Conservation (phyloP, 2,329 filamentous ascomycete genomes). For the Botrytis fabae region DNA sequence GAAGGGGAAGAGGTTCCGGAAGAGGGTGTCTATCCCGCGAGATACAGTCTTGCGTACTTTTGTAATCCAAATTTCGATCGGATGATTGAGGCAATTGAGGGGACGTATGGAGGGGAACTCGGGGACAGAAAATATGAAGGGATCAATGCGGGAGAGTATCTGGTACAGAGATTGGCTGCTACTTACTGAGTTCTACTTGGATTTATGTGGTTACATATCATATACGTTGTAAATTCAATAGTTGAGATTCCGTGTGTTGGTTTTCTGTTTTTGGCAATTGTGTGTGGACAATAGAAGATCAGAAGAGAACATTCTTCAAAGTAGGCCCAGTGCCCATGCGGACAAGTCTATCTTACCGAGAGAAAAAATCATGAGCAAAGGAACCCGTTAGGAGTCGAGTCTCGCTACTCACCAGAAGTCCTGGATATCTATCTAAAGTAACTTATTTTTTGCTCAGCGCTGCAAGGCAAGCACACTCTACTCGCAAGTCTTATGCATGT, state of each 20-base stretch:
- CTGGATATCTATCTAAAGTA: neutral
- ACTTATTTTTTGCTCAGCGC: neutral
- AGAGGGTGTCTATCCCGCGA: constrained; percentile 63
- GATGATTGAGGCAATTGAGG: constrained; percentile 64
- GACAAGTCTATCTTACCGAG: neutral
- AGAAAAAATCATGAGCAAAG: neutral
- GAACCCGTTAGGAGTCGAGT: neutral
- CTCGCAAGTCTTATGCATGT: neutral
- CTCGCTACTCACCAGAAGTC: neutral
- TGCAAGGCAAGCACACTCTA: neutral
- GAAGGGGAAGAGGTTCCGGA: constrained; percentile 24
- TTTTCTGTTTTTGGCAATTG: neutral
- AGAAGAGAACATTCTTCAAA: neutral
- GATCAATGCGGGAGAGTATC: constrained; percentile 78
- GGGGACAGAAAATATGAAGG: constrained; percentile 75
- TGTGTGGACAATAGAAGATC: neutral
- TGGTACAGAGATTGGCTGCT: constrained; percentile 73
- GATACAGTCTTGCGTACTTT: constrained; percentile 86
- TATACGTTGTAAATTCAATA: neutral
- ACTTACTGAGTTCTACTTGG: constrained; percentile 55
- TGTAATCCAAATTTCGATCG: constrained; percentile 68
- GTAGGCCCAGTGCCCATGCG: neutral
- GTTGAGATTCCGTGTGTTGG: neutral
- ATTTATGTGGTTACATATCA: neutral
- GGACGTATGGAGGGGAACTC: constrained; percentile 57